A percentile compares a stretch with the other conserved stretches of the same genome.
phyloP scores from a whole-genome alignment of 257 asterid species.

The Nicotiana benthamiana region DNA sequence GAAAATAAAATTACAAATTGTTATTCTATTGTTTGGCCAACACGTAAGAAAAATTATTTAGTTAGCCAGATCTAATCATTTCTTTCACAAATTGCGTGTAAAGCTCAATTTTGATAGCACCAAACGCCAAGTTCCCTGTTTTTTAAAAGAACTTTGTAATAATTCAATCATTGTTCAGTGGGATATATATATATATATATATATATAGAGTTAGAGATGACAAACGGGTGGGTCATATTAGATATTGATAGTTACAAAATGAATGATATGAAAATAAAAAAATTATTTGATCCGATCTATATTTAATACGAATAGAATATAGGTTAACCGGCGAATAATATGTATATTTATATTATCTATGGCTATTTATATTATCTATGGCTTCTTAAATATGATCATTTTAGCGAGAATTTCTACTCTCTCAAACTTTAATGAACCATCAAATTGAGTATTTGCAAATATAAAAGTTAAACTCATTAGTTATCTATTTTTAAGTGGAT shows the following conservation, averaged over 20 bases:
- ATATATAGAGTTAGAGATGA: neutral
- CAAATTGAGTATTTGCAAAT: too few relatives aligned
- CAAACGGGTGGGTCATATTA: neutral
- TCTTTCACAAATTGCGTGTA: neutral
- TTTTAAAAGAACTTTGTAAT: neutral
- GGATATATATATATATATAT: too few relatives aligned
- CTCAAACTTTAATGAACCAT: too few relatives aligned
- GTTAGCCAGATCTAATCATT: neutral
- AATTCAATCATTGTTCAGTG: neutral
- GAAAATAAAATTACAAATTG: neutral
- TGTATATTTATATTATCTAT: too few relatives aligned
- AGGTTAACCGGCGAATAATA: too few relatives aligned
- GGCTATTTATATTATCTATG: too few relatives aligned
- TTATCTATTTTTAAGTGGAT: too few relatives aligned
- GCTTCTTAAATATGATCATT: too few relatives aligned
- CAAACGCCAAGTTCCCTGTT: neutral
- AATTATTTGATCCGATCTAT: too few relatives aligned
- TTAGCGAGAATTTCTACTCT: fast-evolving
- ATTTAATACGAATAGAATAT: too few relatives aligned
- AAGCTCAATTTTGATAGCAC: neutral
- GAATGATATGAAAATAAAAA: too few relatives aligned
- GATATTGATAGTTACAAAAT: neutral
- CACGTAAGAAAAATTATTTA: neutral
- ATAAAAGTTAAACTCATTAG: too few relatives aligned
- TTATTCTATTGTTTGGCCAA: neutral